Evolutionary conservation across 1,284 basidiomycete genomes (phyloP).

Genomic region (Ustilago nuda): DNA sequence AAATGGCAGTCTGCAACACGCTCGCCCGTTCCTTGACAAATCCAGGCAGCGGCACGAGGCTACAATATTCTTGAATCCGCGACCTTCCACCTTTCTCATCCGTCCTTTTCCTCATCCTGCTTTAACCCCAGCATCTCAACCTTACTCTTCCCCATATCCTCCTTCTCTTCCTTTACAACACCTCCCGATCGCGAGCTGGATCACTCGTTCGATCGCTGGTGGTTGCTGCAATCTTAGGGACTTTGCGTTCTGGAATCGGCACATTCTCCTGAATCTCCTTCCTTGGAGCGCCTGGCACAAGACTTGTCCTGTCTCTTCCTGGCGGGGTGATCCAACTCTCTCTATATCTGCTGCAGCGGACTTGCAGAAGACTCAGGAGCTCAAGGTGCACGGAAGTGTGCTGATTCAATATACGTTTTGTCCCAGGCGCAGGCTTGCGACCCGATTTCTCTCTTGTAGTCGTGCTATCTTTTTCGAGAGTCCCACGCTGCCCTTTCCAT

Average conservation of each 20-base stretch:
- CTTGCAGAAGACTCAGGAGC: neutral
- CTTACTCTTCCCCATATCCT: neutral
- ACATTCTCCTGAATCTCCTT: neutral
- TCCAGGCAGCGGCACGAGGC: neutral
- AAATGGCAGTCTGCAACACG: constrained; percentile 5
- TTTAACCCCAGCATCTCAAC: neutral
- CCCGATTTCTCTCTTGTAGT: neutral
- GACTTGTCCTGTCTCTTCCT: constrained; percentile 12
- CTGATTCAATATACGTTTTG: neutral
- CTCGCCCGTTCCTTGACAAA: neutral
- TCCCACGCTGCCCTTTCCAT: neutral
- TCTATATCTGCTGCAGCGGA: neutral
- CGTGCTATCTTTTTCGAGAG: neutral
- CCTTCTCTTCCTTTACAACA: neutral
- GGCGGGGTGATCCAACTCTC: constrained; percentile 4
- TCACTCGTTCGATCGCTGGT: constrained; percentile 15
- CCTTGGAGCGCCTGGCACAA: neutral
- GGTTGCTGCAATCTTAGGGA: constrained; percentile 15
- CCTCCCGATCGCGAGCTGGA: constrained; percentile 19
- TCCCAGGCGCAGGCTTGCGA: neutral
- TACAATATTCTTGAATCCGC: neutral
- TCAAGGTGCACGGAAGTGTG: neutral
- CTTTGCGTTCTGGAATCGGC: constrained; percentile 7
- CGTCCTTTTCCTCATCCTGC: constrained; percentile 4
- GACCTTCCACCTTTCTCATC: constrained; percentile 4